A percentile compares a stretch with the other conserved stretches of the same genome.
These are phyloP conservation scores for Cicer yamashitae DNA, from an alignment of 306 rosid species.

Conservation along the genomic window DNA sequence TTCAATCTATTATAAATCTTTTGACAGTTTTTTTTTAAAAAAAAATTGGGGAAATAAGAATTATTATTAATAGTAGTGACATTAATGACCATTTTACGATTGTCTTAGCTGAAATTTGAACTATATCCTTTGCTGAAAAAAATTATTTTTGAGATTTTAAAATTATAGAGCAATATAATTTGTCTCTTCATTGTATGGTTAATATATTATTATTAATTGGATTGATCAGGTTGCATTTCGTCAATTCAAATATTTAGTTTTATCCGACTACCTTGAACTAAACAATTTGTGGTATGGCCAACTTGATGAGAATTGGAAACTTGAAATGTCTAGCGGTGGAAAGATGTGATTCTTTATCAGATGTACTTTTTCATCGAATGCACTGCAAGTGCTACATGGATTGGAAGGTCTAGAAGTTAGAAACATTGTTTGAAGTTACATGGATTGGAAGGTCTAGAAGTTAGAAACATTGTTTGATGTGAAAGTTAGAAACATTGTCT, in stretches of 20 bases:
- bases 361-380: slow-evolving; percentile 5
- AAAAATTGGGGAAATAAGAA: too few relatives aligned
- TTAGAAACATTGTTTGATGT: too few relatives aligned
- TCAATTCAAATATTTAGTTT: background rate
- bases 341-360: slow-evolving; percentile 2
- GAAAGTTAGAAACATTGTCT: too few relatives aligned
- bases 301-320: background rate
- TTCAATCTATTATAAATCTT: too few relatives aligned
- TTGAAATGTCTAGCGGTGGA: background rate
- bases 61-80: too few relatives aligned
- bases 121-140: too few relatives aligned
- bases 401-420: slow-evolving; percentile 8
- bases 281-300: background rate
- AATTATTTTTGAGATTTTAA: too few relatives aligned
- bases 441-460: too few relatives aligned
- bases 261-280: background rate
- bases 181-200: background rate
- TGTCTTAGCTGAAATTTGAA: too few relatives aligned
- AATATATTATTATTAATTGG: background rate
- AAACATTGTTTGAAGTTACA: background rate
- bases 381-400: background rate
- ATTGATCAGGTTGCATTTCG: background rate
- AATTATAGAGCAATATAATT: too few relatives aligned
- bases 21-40: too few relatives aligned
- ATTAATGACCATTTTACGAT: too few relatives aligned